Evolutionary conservation across 495 filamentous ascomycete genomes (phyloP).

Genomic region (Penicillium desertorum): DNA sequence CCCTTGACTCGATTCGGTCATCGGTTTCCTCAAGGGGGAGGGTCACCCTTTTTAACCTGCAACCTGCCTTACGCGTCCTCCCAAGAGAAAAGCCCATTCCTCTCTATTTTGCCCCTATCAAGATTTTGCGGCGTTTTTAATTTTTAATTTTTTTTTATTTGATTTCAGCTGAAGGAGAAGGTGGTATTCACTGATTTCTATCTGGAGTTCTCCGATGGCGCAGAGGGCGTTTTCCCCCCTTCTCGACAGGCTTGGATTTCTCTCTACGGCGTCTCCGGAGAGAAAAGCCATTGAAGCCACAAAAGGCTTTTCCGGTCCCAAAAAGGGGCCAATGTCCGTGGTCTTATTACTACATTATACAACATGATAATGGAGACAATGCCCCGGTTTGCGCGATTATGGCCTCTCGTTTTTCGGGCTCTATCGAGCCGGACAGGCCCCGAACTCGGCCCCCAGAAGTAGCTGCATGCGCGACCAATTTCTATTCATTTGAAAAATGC

Average conservation of each 20-base stretch:
- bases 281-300: slow-evolving; percentile 7
- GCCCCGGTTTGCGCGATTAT: slow-evolving; percentile 4
- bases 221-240: not conserved
- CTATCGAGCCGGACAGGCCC: not conserved
- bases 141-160: slow-evolving; percentile 1
- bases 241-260: not conserved
- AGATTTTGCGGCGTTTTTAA: slow-evolving; percentile 14
- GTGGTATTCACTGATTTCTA: slow-evolving; percentile 17
- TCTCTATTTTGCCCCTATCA: slow-evolving; percentile 7
- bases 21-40: slow-evolving; percentile 12
- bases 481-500: not conserved
- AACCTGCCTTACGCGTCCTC: slow-evolving; percentile 41
- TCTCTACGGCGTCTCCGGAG: not conserved
- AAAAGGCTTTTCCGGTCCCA: not conserved
- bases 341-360: not conserved
- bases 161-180: slow-evolving; percentile 27
- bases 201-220: not conserved
- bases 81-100: slow-evolving; percentile 13
- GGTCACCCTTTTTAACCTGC: slow-evolving; percentile 26
- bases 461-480: not conserved
- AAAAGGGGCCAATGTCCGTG: slow-evolving; percentile 1
- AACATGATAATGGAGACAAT: not conserved
- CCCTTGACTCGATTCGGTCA: slow-evolving; percentile 35
- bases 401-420: not conserved
- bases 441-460: slow-evolving; percentile 1